Evolutionary conservation across 192 early-diverging fungal genomes (phyloP).

Genomic region (Pecoramyces ruminantium): DNA sequence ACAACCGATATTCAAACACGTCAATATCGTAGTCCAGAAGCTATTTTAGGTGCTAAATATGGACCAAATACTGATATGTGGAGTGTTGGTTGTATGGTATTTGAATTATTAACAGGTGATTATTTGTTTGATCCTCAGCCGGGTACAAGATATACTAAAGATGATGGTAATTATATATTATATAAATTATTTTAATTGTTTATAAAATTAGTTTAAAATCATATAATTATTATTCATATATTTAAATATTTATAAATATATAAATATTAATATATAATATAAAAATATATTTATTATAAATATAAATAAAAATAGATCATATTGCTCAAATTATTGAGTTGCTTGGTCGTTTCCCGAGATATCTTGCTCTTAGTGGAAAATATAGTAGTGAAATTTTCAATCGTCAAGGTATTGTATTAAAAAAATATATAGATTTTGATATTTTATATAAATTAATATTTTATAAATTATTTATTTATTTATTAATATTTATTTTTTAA

Average conservation of each 20-base stretch:
- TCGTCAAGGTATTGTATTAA: conserved; percentile 32
- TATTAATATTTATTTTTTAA: too few relatives aligned
- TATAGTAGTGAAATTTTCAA: conserved; percentile 78
- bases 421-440: too few relatives aligned
- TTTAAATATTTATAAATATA: too few relatives aligned
- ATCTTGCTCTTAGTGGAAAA: conserved; percentile 64
- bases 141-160: conserved; percentile 64
- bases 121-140: conserved; percentile 89
- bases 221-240: too few relatives aligned
- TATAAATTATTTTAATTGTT: too few relatives aligned
- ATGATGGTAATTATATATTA: conserved; percentile 48
- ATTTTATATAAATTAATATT: too few relatives aligned
- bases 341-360: conserved; percentile 65
- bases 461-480: too few relatives aligned
- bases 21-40: conserved; percentile 91
- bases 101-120: conserved; percentile 85
- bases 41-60: conserved; percentile 77
- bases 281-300: not conserved
- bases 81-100: conserved; percentile 84
- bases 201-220: too few relatives aligned
- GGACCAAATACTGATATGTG: conserved; percentile 77
- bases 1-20: conserved; percentile 94
- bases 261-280: too few relatives aligned
- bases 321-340: conserved; percentile 93
- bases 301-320: too few relatives aligned